Evolutionary conservation across 1,284 basidiomycete genomes (phyloP).

Genomic region (Taiwanofungus camphoratus): DNA sequence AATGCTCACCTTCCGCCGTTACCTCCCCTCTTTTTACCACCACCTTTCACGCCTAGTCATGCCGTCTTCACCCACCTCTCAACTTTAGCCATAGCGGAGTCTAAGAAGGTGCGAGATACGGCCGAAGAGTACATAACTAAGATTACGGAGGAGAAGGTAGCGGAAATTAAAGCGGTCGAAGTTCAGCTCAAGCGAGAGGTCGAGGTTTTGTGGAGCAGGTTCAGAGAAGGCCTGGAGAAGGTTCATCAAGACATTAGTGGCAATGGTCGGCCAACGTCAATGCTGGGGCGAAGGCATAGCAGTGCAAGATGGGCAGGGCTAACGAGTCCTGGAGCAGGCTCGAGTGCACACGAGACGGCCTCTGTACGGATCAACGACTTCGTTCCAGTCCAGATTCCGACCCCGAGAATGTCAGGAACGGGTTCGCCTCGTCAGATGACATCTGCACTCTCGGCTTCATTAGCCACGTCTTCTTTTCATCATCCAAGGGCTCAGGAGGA

Average conservation of each 20-base stretch:
- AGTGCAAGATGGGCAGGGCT: slow-evolving; percentile 8
- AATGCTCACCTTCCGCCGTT: slow-evolving; percentile 29
- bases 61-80: slow-evolving; percentile 63
- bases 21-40: slow-evolving; percentile 58
- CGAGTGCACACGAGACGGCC: slow-evolving; percentile 12
- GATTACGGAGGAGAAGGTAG: slow-evolving; percentile 50
- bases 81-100: slow-evolving; percentile 48
- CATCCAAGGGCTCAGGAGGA: slow-evolving; percentile 35
- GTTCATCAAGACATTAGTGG: slow-evolving; percentile 32
- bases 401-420: slow-evolving; percentile 31
- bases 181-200: slow-evolving; percentile 50
- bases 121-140: slow-evolving; percentile 56
- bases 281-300: slow-evolving; percentile 17
- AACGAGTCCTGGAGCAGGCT: slow-evolving; percentile 5
- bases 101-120: slow-evolving; percentile 45
- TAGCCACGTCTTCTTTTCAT: slow-evolving; percentile 56
- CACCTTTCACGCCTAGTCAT: slow-evolving; percentile 72
- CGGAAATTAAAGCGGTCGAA: slow-evolving; percentile 53
- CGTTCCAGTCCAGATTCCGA: slow-evolving; percentile 40
- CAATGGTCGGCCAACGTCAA: slow-evolving; percentile 5
- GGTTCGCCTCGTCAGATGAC: slow-evolving; percentile 31
- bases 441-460: slow-evolving; percentile 66
- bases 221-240: slow-evolving; percentile 44
- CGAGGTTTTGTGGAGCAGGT: slow-evolving; percentile 57
- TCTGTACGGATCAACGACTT: slow-evolving; percentile 52